Evolutionary conservation across 352 stramenopile species (phyloP).

Genomic region (Lagenidium giganteum): DNA sequence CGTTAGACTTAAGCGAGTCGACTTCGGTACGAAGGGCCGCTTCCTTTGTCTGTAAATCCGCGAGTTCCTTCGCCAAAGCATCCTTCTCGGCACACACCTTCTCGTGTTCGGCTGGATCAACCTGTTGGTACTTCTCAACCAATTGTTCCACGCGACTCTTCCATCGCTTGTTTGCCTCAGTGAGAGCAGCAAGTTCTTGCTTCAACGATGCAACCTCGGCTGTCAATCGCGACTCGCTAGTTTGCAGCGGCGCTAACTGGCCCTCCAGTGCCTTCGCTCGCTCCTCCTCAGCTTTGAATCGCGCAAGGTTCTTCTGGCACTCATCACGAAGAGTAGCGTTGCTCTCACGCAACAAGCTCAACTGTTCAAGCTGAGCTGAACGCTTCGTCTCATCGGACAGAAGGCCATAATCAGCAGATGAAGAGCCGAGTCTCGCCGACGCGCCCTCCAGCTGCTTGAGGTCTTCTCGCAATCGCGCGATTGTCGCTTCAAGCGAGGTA

Average conservation of each 20-base stretch:
- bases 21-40: constrained; percentile 35
- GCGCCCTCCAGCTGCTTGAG: constrained; percentile 35
- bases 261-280: constrained; percentile 40
- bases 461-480: constrained; percentile 51
- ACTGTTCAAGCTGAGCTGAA: constrained; percentile 58
- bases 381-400: constrained; percentile 38
- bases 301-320: constrained; percentile 48
- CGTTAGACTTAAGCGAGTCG: constrained; percentile 18
- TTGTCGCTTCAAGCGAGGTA: constrained; percentile 48
- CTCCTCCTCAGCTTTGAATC: constrained; percentile 45
- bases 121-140: constrained; percentile 80
- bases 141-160: constrained; percentile 77
- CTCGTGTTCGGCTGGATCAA: constrained; percentile 69
- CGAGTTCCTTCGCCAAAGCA: constrained; percentile 37
- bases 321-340: constrained; percentile 77
- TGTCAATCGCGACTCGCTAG: constrained; percentile 34
- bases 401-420: constrained; percentile 2
- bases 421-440: no score
- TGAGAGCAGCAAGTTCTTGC: constrained; percentile 53
- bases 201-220: constrained; percentile 50
- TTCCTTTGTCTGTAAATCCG: constrained; percentile 35
- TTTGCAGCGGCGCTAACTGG: constrained; percentile 47
- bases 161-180: constrained; percentile 67
- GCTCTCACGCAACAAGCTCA: constrained; percentile 73
- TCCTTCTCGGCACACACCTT: constrained; percentile 62